Evolutionary conservation across 306 rosid genomes (phyloP).

Genomic region (Glycine latifolia): DNA sequence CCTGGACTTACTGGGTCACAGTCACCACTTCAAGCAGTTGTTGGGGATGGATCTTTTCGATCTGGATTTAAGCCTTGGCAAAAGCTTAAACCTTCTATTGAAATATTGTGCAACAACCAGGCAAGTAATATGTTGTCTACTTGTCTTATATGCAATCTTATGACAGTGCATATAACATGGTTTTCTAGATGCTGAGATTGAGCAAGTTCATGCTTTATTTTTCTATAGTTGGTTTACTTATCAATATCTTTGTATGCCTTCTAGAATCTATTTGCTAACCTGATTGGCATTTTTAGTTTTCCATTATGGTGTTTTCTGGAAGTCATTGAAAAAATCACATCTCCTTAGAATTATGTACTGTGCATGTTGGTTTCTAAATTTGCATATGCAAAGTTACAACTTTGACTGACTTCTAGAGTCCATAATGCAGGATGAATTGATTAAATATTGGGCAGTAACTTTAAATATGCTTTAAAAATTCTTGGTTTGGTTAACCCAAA

Average conservation of each 20-base stretch:
- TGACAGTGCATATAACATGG: slow-evolving; percentile 8
- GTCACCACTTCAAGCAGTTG: slow-evolving; percentile 55
- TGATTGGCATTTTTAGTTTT: slow-evolving; percentile 20
- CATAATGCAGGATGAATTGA: neutral
- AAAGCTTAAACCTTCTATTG: slow-evolving; percentile 88
- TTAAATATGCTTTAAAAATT: too few relatives aligned
- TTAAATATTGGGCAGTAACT: too few relatives aligned
- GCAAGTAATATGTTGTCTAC: slow-evolving; percentile 56
- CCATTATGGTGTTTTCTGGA: neutral
- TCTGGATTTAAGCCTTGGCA: slow-evolving; percentile 91
- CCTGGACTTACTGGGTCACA: slow-evolving; percentile 76
- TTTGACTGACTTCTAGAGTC: slow-evolving; percentile 17
- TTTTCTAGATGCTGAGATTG: too few relatives aligned
- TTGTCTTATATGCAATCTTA: slow-evolving; percentile 1
- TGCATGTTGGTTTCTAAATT: slow-evolving; percentile 21
- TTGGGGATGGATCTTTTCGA: slow-evolving; percentile 86
- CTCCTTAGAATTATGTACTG: neutral
- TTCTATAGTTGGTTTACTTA: neutral
- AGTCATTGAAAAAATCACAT: slow-evolving; percentile 35
- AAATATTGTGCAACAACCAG: slow-evolving; percentile 96
- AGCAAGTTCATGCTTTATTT: neutral
- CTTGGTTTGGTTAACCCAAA: neutral
- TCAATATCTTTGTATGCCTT: slow-evolving; percentile 13
- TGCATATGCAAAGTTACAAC: neutral
- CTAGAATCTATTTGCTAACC: slow-evolving; percentile 16